These are phyloP conservation scores for Agastache rugosa DNA, from an alignment of 257 asterid genomes.

Conservation along the genomic window DNA sequence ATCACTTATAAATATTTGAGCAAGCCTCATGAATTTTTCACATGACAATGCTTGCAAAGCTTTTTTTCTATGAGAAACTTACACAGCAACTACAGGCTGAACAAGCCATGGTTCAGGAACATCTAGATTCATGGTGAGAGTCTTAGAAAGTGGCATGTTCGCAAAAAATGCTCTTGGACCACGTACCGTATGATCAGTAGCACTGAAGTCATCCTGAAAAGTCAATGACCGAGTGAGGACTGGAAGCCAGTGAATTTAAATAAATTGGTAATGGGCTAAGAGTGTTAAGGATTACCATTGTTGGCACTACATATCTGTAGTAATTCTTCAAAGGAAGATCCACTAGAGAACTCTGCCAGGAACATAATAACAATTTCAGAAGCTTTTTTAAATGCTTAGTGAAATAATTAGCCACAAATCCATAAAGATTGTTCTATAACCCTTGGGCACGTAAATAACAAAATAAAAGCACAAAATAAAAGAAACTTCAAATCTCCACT, in stretches of 20 bases:
- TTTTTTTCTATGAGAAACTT: conserved; percentile 43
- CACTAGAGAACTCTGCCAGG: conserved; percentile 86
- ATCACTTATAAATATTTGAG: conserved; percentile 1
- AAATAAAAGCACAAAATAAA: background rate
- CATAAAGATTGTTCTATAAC: conserved; percentile 4
- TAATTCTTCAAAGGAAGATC: conserved; percentile 99
- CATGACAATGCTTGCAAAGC: conserved; percentile 5
- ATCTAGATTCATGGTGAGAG: conserved; percentile 98
- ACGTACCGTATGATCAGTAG: conserved; percentile 65
- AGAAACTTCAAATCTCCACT: background rate
- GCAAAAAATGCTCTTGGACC: conserved; percentile 98
- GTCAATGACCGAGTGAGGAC: conserved; percentile 41
- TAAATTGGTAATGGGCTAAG: conserved; percentile 33
- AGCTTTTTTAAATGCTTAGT: conserved; percentile 9
- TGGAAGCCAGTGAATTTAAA: conserved; percentile 20
- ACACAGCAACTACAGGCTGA: conserved; percentile 94
- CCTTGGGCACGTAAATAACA: conserved; percentile 1
- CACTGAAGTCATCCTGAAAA: conserved; percentile 92
- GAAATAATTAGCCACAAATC: conserved; percentile 11
- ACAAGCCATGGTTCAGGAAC: conserved; percentile 99
- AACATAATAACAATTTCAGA: conserved; percentile 31
- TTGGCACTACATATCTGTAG: conserved; percentile 97
- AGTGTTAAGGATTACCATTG: conserved; percentile 65
- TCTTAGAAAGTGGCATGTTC: conserved; percentile 94
- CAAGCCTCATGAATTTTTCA: background rate